A percentile compares a stretch with the other conserved stretches of the same genome.
Conservation (phyloP, 2,329 filamentous ascomycete genomes). For the Elsinoe necatrix region DNA sequence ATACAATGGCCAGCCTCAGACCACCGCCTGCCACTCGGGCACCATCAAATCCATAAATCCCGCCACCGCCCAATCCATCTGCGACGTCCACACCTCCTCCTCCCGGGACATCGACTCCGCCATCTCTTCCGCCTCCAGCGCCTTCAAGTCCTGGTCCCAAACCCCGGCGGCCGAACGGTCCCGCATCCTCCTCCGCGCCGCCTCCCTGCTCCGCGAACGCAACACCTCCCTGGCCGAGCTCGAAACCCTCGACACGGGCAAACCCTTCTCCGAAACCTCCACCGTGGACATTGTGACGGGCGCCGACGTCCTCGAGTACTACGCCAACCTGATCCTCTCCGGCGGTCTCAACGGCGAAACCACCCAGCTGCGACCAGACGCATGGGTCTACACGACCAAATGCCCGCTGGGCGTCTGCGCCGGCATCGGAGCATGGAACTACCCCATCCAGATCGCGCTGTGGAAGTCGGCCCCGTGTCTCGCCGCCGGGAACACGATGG, state of each 20-base stretch:
- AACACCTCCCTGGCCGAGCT: slow-evolving; percentile 72
- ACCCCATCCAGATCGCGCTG: slow-evolving; percentile 80
- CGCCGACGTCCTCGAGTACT: slow-evolving; percentile 79
- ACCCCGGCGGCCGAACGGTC: slow-evolving; percentile 67
- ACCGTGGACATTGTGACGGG: slow-evolving; percentile 76
- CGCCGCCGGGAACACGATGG: slow-evolving; percentile 80
- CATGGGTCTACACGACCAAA: slow-evolving; percentile 76
- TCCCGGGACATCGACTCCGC: slow-evolving; percentile 60
- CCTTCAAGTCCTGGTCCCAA: slow-evolving; percentile 68
- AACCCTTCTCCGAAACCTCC: slow-evolving; percentile 75
- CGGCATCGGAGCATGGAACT: slow-evolving; percentile 87
- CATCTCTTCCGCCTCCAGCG: slow-evolving; percentile 59
- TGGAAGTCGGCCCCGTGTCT: slow-evolving; percentile 85
- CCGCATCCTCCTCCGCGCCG: slow-evolving; percentile 69
- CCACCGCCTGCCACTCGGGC: slow-evolving; percentile 45
- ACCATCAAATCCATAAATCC: slow-evolving; percentile 69
- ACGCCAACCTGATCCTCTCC: slow-evolving; percentile 67
- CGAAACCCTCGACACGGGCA: slow-evolving; percentile 80
- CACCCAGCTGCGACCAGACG: slow-evolving; percentile 62
- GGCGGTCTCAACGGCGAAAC: slow-evolving; percentile 76
- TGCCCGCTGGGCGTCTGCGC: slow-evolving; percentile 75
- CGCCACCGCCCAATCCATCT: slow-evolving; percentile 58
- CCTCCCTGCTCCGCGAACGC: slow-evolving; percentile 60
- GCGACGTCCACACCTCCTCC: slow-evolving; percentile 64
- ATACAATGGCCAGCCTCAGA: slow-evolving; percentile 62